A percentile compares a stretch with the other conserved stretches of the same genome.
These are phyloP conservation scores for Annona squamosa DNA, from an alignment of 164 flowering plant genomes.

Conservation along the genomic window DNA sequence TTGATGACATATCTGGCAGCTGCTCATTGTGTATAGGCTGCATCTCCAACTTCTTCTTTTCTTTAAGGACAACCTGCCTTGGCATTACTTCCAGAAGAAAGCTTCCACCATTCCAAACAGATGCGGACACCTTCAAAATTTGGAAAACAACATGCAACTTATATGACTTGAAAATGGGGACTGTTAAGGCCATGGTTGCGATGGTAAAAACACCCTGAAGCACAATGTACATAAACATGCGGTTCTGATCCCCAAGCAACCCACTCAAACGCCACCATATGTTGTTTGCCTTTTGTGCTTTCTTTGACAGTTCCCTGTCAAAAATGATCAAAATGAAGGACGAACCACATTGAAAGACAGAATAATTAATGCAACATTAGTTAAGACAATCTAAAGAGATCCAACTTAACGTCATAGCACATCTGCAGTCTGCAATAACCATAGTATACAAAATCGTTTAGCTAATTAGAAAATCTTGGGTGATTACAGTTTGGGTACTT, in stretches of 20 bases:
- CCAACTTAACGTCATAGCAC: background rate
- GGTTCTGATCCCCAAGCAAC: constrained; percentile 87
- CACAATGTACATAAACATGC: constrained; percentile 71
- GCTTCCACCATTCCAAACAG: constrained; percentile 93
- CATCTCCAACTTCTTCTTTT: constrained; percentile 68
- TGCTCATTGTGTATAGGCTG: constrained; percentile 19
- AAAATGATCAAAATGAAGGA: background rate
- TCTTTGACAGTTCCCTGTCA: constrained; percentile 87
- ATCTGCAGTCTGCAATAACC: too few species aligned
- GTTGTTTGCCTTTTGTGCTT: constrained; percentile 88
- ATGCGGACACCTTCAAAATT: constrained; percentile 76
- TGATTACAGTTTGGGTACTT: too few species aligned
- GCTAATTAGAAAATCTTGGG: too few species aligned
- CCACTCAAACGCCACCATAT: constrained; percentile 94
- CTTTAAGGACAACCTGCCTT: constrained; percentile 76
- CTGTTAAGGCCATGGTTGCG: constrained; percentile 87
- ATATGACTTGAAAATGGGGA: constrained; percentile 88
- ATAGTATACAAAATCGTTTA: too few species aligned
- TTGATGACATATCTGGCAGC: background rate
- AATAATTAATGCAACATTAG: too few species aligned
- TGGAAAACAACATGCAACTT: constrained; percentile 63
- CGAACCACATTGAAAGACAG: background rate
- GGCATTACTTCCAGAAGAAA: constrained; percentile 96
- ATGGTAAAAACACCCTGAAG: constrained; percentile 82
- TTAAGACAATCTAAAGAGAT: background rate